Conservation (phyloP, 192 early-diverging fungal genomes). For the Dimargaris xerosporica region DNA sequence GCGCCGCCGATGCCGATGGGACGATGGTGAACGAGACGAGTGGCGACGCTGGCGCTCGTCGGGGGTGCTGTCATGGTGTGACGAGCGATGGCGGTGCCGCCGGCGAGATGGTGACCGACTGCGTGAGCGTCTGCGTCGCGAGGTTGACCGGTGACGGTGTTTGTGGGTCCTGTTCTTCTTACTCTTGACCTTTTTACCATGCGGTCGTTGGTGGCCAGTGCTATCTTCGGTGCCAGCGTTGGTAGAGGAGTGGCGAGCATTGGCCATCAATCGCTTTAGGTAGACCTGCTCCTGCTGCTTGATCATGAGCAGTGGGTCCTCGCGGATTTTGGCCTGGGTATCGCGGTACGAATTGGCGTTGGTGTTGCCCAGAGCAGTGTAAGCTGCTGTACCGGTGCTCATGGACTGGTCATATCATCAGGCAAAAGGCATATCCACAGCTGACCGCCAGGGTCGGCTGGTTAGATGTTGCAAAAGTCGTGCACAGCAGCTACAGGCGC, state of each 20-base stretch:
- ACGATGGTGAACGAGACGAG: too few species aligned
- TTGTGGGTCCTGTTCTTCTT: slow-evolving; percentile 33
- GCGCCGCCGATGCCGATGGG: too few species aligned
- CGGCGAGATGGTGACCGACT: slow-evolving; percentile 10
- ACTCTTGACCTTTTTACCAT: slow-evolving; percentile 26
- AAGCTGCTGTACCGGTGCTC: slow-evolving; percentile 17
- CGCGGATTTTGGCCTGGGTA: slow-evolving; percentile 65
- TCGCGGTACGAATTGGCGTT: slow-evolving; percentile 74
- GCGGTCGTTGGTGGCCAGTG: slow-evolving; percentile 12
- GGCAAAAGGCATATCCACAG: too few species aligned
- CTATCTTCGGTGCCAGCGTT: slow-evolving; percentile 17
- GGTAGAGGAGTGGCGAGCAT: slow-evolving; percentile 48
- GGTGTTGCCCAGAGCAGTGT: slow-evolving; percentile 32
- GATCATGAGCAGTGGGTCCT: slow-evolving; percentile 85
- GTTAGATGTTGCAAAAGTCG: too few species aligned
- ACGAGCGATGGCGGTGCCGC: too few species aligned
- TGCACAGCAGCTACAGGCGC: too few species aligned
- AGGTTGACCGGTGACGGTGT: slow-evolving; percentile 29
- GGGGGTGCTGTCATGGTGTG: neutral
- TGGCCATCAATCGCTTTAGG: slow-evolving; percentile 55
- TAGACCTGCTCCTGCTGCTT: slow-evolving; percentile 72
- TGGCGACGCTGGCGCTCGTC: neutral
- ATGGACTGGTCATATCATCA: too few species aligned
- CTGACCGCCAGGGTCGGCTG: too few species aligned
- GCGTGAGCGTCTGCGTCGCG: slow-evolving; percentile 13